These are phyloP conservation scores for Tremellales sp. DNA, from an alignment of 1,284 basidiomycete species.

Conservation along the genomic window DNA sequence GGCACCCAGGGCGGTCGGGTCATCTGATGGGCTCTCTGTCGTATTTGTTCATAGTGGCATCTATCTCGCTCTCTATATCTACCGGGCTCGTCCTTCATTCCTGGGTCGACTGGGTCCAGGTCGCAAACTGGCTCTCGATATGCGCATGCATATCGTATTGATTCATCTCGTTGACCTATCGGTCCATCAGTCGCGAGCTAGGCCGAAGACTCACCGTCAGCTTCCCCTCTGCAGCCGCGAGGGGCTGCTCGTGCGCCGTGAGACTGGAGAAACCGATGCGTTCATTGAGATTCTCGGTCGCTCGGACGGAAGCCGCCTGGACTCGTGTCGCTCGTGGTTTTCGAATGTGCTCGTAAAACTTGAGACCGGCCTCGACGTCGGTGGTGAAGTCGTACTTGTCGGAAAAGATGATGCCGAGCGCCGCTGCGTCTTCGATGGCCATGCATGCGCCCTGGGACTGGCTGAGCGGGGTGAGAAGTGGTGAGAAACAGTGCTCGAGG, in stretches of 20 bases:
- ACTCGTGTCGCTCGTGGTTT: constrained; percentile 48
- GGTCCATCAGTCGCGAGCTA: too few relatives aligned
- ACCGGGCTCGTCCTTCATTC: too few relatives aligned
- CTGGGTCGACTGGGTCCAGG: too few relatives aligned
- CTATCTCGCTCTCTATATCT: too few relatives aligned
- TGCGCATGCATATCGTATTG: too few relatives aligned
- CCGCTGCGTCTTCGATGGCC: constrained; percentile 42
- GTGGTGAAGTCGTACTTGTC: constrained; percentile 27
- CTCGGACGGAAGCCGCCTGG: constrained; percentile 38
- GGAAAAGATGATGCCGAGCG: constrained; percentile 39
- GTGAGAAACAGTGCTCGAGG: too few relatives aligned
- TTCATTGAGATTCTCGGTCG: constrained; percentile 49
- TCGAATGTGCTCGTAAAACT: constrained; percentile 45
- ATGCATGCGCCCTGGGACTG: constrained; percentile 37
- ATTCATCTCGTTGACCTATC: too few relatives aligned
- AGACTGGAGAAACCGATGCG: constrained; percentile 47
- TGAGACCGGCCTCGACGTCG: constrained; percentile 37
- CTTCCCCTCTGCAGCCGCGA: constrained; percentile 43
- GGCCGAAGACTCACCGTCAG: constrained; percentile 38
- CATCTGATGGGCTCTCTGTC: too few relatives aligned
- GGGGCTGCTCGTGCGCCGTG: constrained; percentile 23
- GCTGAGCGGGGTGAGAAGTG: too few relatives aligned
- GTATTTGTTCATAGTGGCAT: too few relatives aligned
- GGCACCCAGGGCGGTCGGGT: too few relatives aligned
- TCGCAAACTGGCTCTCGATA: too few relatives aligned